These are phyloP conservation scores for Claviceps sp. DNA, from an alignment of 2,329 filamentous ascomycete species.

Conservation along the genomic window DNA sequence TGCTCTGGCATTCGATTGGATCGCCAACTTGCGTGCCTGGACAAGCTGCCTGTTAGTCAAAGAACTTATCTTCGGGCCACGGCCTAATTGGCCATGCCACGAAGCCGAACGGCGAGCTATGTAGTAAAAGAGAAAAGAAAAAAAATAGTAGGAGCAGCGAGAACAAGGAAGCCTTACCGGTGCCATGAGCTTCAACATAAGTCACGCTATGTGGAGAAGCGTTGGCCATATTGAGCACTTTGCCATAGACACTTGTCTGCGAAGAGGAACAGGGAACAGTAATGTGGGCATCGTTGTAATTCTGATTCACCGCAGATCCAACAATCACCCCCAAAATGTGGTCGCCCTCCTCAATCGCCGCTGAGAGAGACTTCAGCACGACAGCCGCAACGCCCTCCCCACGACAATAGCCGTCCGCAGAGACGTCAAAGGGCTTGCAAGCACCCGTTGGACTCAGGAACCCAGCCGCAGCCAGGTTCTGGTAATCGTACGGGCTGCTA, in stretches of 20 bases:
- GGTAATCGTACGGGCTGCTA: conserved; percentile 8
- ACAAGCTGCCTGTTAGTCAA: background rate
- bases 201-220: background rate
- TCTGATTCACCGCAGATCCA: conserved; percentile 67
- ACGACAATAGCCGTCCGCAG: conserved; percentile 70
- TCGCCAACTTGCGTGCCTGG: conserved; percentile 61
- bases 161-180: conserved; percentile 31
- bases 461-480: conserved; percentile 11
- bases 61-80: background rate
- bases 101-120: no score
- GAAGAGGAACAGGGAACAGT: conserved; percentile 67
- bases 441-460: conserved; percentile 28
- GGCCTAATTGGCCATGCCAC: background rate
- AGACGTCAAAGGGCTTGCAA: conserved; percentile 6
- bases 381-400: conserved; percentile 64
- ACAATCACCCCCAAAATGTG: conserved; percentile 60
- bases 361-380: conserved; percentile 63
- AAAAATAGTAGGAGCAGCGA: background rate
- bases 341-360: conserved; percentile 65
- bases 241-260: conserved; percentile 49
- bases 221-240: background rate
- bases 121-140: no score
- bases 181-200: conserved; percentile 63
- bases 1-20: conserved; percentile 66
- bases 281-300: conserved; percentile 68